Percentiles rank a stretch among this genome's conserved stretches.
These are phyloP conservation scores for Fraxinus greggii DNA, from an alignment of 305 asterid species.

Conservation along the genomic window DNA sequence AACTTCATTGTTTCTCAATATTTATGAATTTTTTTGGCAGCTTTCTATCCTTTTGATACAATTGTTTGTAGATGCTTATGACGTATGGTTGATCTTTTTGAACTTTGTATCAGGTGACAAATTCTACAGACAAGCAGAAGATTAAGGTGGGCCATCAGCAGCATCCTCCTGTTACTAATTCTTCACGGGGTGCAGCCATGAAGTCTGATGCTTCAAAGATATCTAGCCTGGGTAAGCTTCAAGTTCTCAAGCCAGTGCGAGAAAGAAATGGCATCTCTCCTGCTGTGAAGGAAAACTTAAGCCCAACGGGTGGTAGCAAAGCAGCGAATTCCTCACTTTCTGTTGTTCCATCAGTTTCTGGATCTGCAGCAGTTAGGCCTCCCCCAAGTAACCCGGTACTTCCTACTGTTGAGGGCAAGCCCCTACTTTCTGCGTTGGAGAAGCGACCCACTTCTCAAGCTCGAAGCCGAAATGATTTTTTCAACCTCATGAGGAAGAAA, in stretches of 20 bases:
- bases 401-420: conserved; percentile 48
- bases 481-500: conserved; percentile 74
- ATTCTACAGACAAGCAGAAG: conserved; percentile 69
- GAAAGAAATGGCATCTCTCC: conserved; percentile 60
- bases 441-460: conserved; percentile 76
- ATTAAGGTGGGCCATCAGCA: conserved; percentile 58
- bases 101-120: conserved; percentile 37
- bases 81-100: neutral
- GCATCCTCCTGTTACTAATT: conserved; percentile 45
- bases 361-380: conserved; percentile 35
- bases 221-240: conserved; percentile 68
- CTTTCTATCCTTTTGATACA: neutral
- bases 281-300: conserved; percentile 46
- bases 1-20: neutral
- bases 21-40: neutral
- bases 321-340: conserved; percentile 34
- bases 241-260: conserved; percentile 57
- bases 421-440: conserved; percentile 49
- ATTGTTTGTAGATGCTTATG: neutral
- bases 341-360: conserved; percentile 35
- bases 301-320: conserved; percentile 47
- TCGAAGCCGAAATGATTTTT: conserved; percentile 86
- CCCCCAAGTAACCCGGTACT: conserved; percentile 34
- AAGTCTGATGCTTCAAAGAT: conserved; percentile 54
- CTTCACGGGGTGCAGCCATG: conserved; percentile 51